Base-by-base conservation (phyloP, 2,329 filamentous ascomycete genomes). In the Colletotrichum sp. region DNA sequence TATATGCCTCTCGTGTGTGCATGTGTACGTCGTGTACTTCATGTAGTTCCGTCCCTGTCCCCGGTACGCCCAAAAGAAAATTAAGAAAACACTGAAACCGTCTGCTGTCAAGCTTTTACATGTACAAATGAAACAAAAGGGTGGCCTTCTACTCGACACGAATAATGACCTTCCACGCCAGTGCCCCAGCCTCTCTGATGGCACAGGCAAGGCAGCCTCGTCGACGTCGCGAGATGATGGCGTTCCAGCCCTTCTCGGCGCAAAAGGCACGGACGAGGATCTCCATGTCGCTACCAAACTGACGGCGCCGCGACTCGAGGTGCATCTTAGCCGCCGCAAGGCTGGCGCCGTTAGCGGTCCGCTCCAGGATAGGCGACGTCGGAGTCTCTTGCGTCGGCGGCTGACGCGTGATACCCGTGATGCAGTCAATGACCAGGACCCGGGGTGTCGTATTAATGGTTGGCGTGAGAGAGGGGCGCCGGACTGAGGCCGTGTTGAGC, bases 141-240 rank as follows among this genome's bases (percentile, higher is more conserved):
- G 21, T 3, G n/a, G 5, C 32, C 44, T 12, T 63, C 36, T 71
- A 91, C 69, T 91, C 90, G 28, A 92, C 89, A 68, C 91, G 86
- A 32, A 93, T 89, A n/a, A 95, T 89, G 30, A 95, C 90, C 79
- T 90, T 91, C 87, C 95, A 92, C 3, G 91, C 92, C 74, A 95
- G 82, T 5, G 93, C 94, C 7, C 92, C 92, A 0, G 94, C 94
- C 85, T 96, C 94, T 21, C 95, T 89, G 59, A 96, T 91, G 55
- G 93, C 93, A 83, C 95, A 96, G 5, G 91, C 90, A 44, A 96
- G 83, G 81, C 95, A 96, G 1, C 93, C 94, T 77, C 93, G 88
- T 78, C 91, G 90, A 52, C 89, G 87, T 68, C 93, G 88, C 77
- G 93, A 94, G 77, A 96, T 88, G 21, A 96, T 82, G 26, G 94